phyloP scores from a whole-genome alignment of 495 filamentous ascomycete genomes.

The Daldinia caldariorum region DNA sequence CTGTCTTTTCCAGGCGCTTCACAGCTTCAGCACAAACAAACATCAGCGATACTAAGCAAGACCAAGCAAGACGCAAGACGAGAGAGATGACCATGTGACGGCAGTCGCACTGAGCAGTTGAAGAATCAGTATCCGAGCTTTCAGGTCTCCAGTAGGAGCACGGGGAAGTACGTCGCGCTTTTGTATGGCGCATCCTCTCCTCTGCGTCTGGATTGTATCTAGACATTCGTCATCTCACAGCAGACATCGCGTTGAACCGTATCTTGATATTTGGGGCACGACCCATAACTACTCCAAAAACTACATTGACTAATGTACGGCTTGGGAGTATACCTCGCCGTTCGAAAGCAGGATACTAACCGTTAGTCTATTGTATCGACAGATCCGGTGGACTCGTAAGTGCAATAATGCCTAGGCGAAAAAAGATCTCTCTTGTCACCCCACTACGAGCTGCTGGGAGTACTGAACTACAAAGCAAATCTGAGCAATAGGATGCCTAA shows the following conservation, averaged over 20 bases:
- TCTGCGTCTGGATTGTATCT: constrained; percentile 26
- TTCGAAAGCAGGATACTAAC: constrained; percentile 36
- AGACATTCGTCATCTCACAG: constrained; percentile 43
- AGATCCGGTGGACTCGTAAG: constrained; percentile 46
- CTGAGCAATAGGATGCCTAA: constrained; percentile 46
- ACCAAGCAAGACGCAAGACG: too few relatives aligned
- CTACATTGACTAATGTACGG: constrained; percentile 29
- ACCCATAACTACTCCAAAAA: constrained; percentile 34
- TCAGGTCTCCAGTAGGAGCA: constrained; percentile 38
- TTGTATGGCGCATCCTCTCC: constrained; percentile 34
- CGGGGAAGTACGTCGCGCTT: constrained; percentile 36
- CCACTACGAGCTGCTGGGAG: constrained; percentile 32
- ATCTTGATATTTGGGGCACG: constrained; percentile 26
- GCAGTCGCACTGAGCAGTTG: constrained; percentile 21
- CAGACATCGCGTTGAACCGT: constrained; percentile 35
- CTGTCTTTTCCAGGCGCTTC: constrained; percentile 27
- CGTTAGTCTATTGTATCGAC: constrained; percentile 47
- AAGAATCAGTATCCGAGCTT: constrained; percentile 27
- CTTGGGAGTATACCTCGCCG: constrained; percentile 31
- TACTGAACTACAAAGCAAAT: too few relatives aligned
- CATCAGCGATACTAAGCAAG: background rate
- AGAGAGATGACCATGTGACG: constrained; percentile 36
- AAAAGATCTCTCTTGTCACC: constrained; percentile 35
- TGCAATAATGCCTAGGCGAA: constrained; percentile 42
- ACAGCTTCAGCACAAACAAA: constrained; percentile 33